Base-by-base conservation (phyloP, 2,329 filamentous ascomycete genomes). In the Akanthomyces uredinophilus region DNA sequence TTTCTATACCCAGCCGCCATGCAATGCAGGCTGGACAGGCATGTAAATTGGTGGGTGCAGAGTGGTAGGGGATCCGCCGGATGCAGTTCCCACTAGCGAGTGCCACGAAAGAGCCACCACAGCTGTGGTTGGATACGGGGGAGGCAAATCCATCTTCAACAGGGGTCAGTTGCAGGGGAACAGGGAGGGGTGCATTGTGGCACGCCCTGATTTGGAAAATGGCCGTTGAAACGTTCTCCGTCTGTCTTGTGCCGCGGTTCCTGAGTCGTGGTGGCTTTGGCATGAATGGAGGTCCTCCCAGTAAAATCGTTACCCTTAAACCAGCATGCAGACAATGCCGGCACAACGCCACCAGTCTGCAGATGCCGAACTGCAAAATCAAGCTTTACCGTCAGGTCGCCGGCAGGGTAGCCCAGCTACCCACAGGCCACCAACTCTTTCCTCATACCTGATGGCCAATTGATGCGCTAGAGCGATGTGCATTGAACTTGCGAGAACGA, bases 251-350 rank as follows among this genome's bases (percentile, higher is more conserved):
- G 24, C 55, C 55, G 55, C 55, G 55, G 55, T 41, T 58, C 55
- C 55, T 60, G 57, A 60, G 57, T 60, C 57, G 57, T 51, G 54
- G 35, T 29, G 44, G 55, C 55, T 37, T 27, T 49, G 32, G 55
- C 55, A 58, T 58, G 35, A 50, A 58, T 16, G 44, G 20, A 41
- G 44, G 44, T 29, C 46, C 55, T 58, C 29, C n/a, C 4, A 16
- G 46, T 7, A 22, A 58, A 29, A 58, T 58, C 44, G 14, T 27
- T 29, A 50, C 44, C 22, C 16, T 16, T 43, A 8, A 50, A 47
- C 22, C 27, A 53, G 32, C 20, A 24, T 11, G 20, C 16, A 24
- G 29, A 5, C 44, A 29, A 27, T 39, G 20, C 46, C 16, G 20
- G n/a, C 22, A 13, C 44, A 47, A 47, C 46, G 32, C 20, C 55